phyloP scores from a whole-genome alignment of 129 eudicot species.

The Mikania micrantha region DNA sequence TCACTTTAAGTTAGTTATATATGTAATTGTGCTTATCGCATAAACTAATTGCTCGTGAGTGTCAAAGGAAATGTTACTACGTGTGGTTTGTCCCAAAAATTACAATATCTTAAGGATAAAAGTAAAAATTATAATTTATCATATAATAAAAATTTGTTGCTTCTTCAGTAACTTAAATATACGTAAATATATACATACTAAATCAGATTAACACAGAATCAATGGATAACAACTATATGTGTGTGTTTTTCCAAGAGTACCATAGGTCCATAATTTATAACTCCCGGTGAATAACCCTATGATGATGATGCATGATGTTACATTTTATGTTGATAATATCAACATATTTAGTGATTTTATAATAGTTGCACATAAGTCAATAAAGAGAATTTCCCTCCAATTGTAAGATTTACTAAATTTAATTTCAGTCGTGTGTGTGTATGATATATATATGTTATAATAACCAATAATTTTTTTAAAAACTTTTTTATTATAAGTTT shows the following conservation, averaged over 20 bases:
- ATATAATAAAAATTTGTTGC: no score
- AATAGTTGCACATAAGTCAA: not conserved
- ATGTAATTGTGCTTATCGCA: not conserved
- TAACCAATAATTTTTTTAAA: no score
- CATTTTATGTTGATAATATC: not conserved
- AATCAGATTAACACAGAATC: slow-evolving; percentile 5
- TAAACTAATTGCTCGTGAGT: not conserved
- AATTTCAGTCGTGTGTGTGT: no score
- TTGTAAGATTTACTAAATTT: no score
- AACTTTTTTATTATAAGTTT: no score
- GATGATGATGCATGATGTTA: not conserved
- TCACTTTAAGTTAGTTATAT: not conserved
- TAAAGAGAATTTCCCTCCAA: not conserved
- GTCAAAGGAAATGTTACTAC: not conserved
- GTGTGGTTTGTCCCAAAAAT: not conserved
- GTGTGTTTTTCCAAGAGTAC: not conserved
- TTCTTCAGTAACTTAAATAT: no score
- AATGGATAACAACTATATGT: slow-evolving; percentile 5
- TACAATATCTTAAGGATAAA: not conserved
- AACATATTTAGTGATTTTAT: no score
- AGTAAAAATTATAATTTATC: not conserved
- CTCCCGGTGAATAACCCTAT: not conserved
- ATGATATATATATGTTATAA: no score
- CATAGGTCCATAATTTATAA: not conserved
- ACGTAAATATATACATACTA: no score